phyloP scores from a whole-genome alignment of 768 basidiomycete species.

The Pluteus cervinus region DNA sequence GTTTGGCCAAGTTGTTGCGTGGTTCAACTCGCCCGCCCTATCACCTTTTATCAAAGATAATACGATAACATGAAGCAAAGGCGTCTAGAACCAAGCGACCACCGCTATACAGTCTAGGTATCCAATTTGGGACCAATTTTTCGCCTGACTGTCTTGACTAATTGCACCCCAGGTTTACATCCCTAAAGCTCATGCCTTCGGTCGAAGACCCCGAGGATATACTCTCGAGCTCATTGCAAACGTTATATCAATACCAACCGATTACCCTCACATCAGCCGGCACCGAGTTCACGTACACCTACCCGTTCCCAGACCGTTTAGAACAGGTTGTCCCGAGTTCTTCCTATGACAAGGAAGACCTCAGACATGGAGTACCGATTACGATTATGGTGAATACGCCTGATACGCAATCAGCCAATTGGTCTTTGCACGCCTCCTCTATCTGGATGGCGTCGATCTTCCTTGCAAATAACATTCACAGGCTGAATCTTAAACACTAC shows the following conservation, averaged over 20 bases:
- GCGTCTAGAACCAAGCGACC: no score
- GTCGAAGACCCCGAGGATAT: constrained; percentile 61
- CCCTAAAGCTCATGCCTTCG: not conserved
- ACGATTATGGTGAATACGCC: constrained; percentile 49
- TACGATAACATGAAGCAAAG: no score
- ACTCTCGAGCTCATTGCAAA: constrained; percentile 55
- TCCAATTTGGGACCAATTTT: no score
- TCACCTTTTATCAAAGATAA: no score
- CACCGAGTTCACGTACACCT: constrained; percentile 41
- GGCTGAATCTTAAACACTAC: constrained; percentile 31
- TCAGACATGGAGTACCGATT: constrained; percentile 7
- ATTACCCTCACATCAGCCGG: constrained; percentile 55
- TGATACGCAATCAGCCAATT: constrained; percentile 62
- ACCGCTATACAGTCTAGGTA: no score
- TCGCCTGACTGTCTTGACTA: no score
- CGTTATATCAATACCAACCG: constrained; percentile 56
- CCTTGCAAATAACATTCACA: constrained; percentile 57
- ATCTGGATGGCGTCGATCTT: constrained; percentile 69
- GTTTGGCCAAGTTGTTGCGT: no score
- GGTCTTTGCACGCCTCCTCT: constrained; percentile 72
- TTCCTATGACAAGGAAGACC: constrained; percentile 10
- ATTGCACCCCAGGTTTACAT: not conserved
- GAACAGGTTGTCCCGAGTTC: no score
- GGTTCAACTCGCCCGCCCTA: no score
- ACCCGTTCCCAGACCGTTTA: constrained; percentile 11